Conservation (phyloP, 2,329 filamentous ascomycete species). For the Arthrinium puccinioides region DNA sequence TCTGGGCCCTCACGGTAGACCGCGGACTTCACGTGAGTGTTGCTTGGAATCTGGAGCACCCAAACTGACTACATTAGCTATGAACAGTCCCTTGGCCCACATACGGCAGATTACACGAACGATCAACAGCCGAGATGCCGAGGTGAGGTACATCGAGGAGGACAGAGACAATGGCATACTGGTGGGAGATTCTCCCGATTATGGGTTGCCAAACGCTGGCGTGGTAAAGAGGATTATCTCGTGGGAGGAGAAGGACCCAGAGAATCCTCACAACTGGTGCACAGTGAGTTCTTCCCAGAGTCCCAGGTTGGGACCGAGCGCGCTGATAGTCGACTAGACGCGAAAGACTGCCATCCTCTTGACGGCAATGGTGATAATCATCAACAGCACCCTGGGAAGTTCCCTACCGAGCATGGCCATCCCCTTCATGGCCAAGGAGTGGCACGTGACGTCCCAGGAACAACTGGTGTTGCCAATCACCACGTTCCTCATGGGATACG, state of each 20-base stretch:
- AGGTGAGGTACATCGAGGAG: constrained; percentile 32
- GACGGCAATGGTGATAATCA: constrained; percentile 49
- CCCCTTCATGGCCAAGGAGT: constrained; percentile 49
- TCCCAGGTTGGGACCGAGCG: too few species aligned
- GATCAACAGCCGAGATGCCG: constrained; percentile 33
- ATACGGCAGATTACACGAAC: too few species aligned
- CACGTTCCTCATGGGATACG: constrained; percentile 57
- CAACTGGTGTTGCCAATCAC: constrained; percentile 52
- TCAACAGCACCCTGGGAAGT: constrained; percentile 63
- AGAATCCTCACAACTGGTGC: constrained; percentile 48
- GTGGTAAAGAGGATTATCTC: constrained; percentile 28
- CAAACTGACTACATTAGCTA: too few species aligned
- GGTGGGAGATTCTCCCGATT: constrained; percentile 10
- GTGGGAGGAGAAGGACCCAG: constrained; percentile 40
- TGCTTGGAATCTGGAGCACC: too few species aligned
- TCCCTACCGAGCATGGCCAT: constrained; percentile 58
- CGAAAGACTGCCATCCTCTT: constrained; percentile 49
- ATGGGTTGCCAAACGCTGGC: constrained; percentile 11
- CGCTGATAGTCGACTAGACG: constrained; percentile 23
- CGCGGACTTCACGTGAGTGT: too few species aligned
- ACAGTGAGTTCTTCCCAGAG: constrained; percentile 16
- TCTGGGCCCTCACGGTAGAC: too few species aligned
- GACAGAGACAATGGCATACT: constrained; percentile 26
- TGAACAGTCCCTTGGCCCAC: too few species aligned
- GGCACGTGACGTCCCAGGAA: constrained; percentile 40